Conservation (phyloP, 306 rosid genomes). For the Sesbania bispinosa region DNA sequence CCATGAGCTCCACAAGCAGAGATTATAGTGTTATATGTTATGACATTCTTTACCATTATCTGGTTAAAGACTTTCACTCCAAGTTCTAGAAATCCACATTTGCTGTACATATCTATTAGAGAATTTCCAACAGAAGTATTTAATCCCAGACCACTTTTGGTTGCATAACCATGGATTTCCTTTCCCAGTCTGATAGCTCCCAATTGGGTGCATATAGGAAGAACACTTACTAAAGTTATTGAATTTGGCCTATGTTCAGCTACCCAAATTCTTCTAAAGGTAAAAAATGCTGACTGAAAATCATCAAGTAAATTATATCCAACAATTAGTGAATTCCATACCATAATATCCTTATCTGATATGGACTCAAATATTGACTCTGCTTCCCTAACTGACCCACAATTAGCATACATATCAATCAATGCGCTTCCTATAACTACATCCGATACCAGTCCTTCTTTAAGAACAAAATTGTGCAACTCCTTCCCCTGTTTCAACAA, state of each 20-base stretch:
- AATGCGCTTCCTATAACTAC: conserved; percentile 37
- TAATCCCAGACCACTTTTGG: conserved; percentile 26
- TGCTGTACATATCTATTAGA: conserved; percentile 45
- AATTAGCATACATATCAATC: conserved; percentile 47
- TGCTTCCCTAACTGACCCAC: conserved; percentile 43
- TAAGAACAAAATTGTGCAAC: conserved; percentile 39
- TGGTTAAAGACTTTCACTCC: conserved; percentile 40
- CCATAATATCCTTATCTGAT: conserved; percentile 27
- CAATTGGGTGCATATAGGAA: conserved; percentile 45
- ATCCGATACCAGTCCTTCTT: conserved; percentile 30
- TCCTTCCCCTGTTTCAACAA: conserved; percentile 44
- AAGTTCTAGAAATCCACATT: conserved; percentile 42
- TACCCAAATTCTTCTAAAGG: conserved; percentile 35
- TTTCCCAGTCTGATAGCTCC: conserved; percentile 43
- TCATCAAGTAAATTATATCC: conserved; percentile 38
- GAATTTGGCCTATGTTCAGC: conserved; percentile 38
- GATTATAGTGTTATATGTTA: conserved; percentile 44
- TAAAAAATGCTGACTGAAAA: conserved; percentile 25
- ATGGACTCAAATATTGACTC: conserved; percentile 26
- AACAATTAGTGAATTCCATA: conserved; percentile 46
- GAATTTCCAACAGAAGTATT: conserved; percentile 37
- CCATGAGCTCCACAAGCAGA: conserved; percentile 50
- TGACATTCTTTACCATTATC: conserved; percentile 34
- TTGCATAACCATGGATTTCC: conserved; percentile 50
- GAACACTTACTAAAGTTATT: conserved; percentile 38